Base-by-base conservation (phyloP, 2,329 filamentous ascomycete genomes). In the Fusarium sp. region DNA sequence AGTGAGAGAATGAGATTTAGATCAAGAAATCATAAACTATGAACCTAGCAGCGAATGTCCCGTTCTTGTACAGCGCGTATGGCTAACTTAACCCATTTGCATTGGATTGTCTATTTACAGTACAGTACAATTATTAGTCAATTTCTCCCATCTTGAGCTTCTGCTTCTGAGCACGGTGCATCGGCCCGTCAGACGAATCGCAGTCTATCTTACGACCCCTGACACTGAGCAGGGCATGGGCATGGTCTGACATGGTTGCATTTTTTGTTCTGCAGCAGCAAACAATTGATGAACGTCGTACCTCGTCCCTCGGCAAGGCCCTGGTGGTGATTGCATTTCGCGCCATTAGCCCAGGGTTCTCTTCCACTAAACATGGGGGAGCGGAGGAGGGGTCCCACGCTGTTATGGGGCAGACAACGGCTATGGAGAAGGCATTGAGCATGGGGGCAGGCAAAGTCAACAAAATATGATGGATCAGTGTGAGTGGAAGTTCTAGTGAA, bases 231-330 rank as follows among this genome's bases (percentile, higher is more conserved):
- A 46, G 40, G 40, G 40, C 45, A 48, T 46, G 40, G 53, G 52
- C 71, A 69, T 76, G 64, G 67, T 75, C 75, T 73, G 75, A 76
- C 75, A 75, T 73, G 75, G 73, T 75, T 76, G 70, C 67, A 75
- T 70, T 63, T 60, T 60, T 40, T 18, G 42, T 33, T 48, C 18
- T 49, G 20, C 37, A 30, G 41, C 17, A 27, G 26, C 38, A 33
- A 46, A 48, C 40, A 48, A 55, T 48, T 55, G 52, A 55, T 46
- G 40, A 45, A 46, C 23, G n/a, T 52, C 26, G 20, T 26, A 32
- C 38, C 9, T 56, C 58, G 46, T 56, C 53, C 45, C 59, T 70
- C 48, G 53, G 60, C 66, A 66, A 69, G 71, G 60, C 56, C 38
- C 69, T 69, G 44, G 60, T 35, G 48, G 59, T 55, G 59, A 58